Evolutionary conservation across 257 asterid species (phyloP).

Genomic region (Avicennia marina): DNA sequence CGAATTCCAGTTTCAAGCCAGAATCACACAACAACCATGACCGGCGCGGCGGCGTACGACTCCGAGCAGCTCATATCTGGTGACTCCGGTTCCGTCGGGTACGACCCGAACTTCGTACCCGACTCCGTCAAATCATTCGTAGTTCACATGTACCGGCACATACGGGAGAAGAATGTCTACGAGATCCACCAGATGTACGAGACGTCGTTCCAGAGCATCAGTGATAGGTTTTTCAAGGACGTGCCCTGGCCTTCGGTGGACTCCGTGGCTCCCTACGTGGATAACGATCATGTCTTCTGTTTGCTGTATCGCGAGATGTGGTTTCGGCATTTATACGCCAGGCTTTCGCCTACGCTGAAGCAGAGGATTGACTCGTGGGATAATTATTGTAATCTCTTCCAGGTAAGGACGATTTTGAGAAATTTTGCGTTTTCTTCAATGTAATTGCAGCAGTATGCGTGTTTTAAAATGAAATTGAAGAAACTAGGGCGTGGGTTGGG

Average conservation of each 20-base stretch:
- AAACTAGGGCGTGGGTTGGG: too few relatives aligned
- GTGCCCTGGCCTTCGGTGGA: constrained; percentile 94
- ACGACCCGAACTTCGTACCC: constrained; percentile 86
- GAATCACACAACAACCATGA: constrained; percentile 33
- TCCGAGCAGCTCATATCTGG: constrained; percentile 37
- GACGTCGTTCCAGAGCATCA: constrained; percentile 76
- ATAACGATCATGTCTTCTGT: constrained; percentile 89
- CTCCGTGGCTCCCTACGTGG: constrained; percentile 75
- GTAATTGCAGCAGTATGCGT: neutral
- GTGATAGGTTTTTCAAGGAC: constrained; percentile 89
- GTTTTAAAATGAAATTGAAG: too few relatives aligned
- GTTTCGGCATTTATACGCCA: constrained; percentile 88
- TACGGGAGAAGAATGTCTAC: constrained; percentile 89
- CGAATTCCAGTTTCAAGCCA: too few relatives aligned
- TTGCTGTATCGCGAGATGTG: constrained; percentile 97
- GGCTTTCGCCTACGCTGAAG: constrained; percentile 71
- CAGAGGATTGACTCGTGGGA: constrained; percentile 96
- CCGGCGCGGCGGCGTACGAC: constrained; percentile 46
- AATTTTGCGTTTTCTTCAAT: too few relatives aligned
- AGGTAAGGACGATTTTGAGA: constrained; percentile 30
- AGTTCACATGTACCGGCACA: constrained; percentile 85
- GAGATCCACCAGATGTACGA: constrained; percentile 99
- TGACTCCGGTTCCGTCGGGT: constrained; percentile 33
- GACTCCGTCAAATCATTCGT: constrained; percentile 89
- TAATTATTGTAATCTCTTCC: constrained; percentile 83